phyloP scores from a whole-genome alignment of 2,329 filamentous ascomycete species.

The Aspergillus awamori region DNA sequence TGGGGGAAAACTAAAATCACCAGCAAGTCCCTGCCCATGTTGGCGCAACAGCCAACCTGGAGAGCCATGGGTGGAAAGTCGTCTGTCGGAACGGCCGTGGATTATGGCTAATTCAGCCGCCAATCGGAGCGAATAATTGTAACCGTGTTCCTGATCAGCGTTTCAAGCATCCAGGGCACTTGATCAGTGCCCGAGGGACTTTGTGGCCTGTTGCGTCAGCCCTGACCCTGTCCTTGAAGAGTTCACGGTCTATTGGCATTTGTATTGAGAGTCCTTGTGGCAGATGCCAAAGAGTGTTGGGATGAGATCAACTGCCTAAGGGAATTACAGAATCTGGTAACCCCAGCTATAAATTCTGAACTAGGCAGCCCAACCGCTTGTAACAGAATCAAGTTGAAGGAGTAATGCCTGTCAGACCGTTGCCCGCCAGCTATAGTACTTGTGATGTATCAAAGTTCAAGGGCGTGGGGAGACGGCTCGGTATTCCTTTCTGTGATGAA shows the following conservation, averaged over 20 bases:
- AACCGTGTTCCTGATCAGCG: neutral
- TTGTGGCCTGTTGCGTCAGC: neutral
- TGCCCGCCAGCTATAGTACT: too few species aligned
- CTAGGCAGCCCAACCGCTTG: too few species aligned
- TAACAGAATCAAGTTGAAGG: too few species aligned
- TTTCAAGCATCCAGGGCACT: neutral
- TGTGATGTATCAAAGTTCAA: too few species aligned
- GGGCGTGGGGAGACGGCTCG: too few species aligned
- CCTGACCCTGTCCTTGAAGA: neutral
- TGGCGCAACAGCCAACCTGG: neutral
- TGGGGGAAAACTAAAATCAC: too few species aligned
- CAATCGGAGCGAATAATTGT: neutral
- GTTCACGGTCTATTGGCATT: neutral
- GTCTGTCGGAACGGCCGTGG: neutral
- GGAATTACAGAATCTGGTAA: too few species aligned
- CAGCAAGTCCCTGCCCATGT: neutral
- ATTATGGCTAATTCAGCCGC: neutral
- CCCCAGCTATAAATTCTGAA: too few species aligned
- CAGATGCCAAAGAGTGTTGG: neutral
- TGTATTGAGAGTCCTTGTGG: neutral
- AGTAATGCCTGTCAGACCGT: too few species aligned
- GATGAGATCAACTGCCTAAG: neutral
- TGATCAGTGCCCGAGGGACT: neutral
- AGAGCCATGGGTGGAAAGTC: neutral
- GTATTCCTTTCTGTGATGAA: neutral